Evolutionary conservation across 2,329 filamentous ascomycete genomes (phyloP).

Genomic region (Rutstroemia sydowiana): DNA sequence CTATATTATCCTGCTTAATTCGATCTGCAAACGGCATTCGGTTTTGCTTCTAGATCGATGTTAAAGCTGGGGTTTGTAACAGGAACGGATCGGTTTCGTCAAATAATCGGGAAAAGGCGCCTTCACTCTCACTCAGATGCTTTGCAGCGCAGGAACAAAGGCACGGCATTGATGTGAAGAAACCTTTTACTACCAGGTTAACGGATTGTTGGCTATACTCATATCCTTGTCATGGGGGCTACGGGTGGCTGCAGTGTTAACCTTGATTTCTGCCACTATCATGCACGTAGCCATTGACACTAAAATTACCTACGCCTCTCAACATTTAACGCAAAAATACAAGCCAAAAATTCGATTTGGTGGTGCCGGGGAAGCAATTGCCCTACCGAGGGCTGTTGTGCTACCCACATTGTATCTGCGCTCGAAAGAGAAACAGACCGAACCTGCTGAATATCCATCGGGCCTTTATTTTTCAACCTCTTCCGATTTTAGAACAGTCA

Average conservation of each 20-base stretch:
- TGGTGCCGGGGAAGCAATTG: not conserved
- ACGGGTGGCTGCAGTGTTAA: not conserved
- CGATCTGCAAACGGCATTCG: not conserved
- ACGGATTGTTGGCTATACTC: slow-evolving; percentile 10
- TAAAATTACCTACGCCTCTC: too few relatives aligned
- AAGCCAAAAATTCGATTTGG: not conserved
- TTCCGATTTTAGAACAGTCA: too few relatives aligned
- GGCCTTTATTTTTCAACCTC: too few relatives aligned
- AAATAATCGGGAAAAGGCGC: not conserved
- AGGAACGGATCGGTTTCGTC: not conserved
- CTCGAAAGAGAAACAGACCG: too few relatives aligned
- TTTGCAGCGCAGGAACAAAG: too few relatives aligned
- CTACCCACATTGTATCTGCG: too few relatives aligned
- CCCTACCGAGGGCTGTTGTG: not conserved
- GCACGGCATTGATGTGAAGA: not conserved
- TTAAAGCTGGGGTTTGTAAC: not conserved
- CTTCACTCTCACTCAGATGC: not conserved
- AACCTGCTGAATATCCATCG: too few relatives aligned
- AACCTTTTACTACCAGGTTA: slow-evolving; percentile 16
- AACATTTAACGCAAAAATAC: not conserved
- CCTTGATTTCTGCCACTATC: too few relatives aligned
- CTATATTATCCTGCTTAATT: slow-evolving; percentile 3
- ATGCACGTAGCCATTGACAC: too few relatives aligned
- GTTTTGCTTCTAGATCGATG: not conserved
- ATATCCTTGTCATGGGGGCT: too few relatives aligned